Evolutionary conservation across 805 yeast species (phyloP), one percentile per base, ranked within the genome.

Genomic region (Ogataea saltuana): DNA sequence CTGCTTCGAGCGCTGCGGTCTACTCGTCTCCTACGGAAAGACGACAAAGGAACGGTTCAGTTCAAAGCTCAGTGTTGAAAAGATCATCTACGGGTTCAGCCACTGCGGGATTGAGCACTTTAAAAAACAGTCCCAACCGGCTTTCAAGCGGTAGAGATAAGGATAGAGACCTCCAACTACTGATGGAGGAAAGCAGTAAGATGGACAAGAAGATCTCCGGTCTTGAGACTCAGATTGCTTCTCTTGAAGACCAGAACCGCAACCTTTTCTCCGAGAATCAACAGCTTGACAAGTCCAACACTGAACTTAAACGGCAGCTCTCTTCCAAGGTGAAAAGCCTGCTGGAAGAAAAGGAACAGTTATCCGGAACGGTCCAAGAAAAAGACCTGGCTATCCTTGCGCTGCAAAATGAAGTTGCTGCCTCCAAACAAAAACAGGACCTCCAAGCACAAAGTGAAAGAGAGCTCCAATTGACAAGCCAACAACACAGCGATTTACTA

Each of bases 171-270:
- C 63, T 75, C 21, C 68, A 69, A 44, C 47, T 71, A 28, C 58
- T 77, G 9, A 52, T 74, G 19, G 70, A 67, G 22, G 80, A 75
- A 52, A 74, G 76, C 30, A 64, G 74, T 15, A 68, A 75, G 46
- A 70, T 76, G 75, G 83, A 79, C 46, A 49, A 54, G 11, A 61
- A 62, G 32, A 72, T 74, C 18, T 63, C 74, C 3, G 58, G 59
- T 9, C 59, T 72, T 18, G 73, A 72, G 46, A 48, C 54, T 17
- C 55, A 60, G 17, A 20, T 59, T 16, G 34, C 43, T 11, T 33
- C 39, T 3, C 35, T 50, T n/a, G 41, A 49, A 9, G 43, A 39
- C 15, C 44, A 47, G 20, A 49, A 51, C 15, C 27, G 33, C 16
- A 34, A 34, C 4, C 39, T 53, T 19, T 33, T 34, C 33, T 20